Base-by-base conservation (phyloP, 805 yeast genomes). In the Candida methanosorbosa region DNA sequence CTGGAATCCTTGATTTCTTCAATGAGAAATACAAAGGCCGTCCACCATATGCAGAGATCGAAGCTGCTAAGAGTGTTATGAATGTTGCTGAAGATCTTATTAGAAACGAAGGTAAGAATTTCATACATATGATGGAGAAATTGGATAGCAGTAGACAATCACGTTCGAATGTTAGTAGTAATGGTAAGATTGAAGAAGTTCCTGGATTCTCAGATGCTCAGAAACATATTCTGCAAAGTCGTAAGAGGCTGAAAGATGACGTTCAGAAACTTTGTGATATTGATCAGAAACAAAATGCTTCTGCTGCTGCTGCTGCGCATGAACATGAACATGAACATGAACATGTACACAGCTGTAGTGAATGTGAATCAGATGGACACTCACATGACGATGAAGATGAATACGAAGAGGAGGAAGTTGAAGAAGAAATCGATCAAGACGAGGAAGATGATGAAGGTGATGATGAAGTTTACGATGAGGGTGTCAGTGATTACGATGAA, bases 31-130 rank as follows among this genome's bases (percentile, higher is more conserved):
- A 27, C 11, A 9, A 9, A 13, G 11, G 11, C 11, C 11, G 11
- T 11, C 23, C 23, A 9, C 23, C 11, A 21, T 21, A 9, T 11
- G 11, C 8, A 8, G 11, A 11, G 11, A 21, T 21, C 11, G n/a
- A n/a, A n/a, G n/a, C 27, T 15, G 6, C 15, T 9, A 9, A 9
- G 6, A 19, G 25, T 30, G 25, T 53, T 13, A 40, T 45, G 34
- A 43, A 79, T 4, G 71, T 87, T 29, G 92, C 95, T 1, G 94
- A 85, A 44, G 94, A 85, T 48, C 56, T 87, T 19, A 65, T 85
- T 45, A 74, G 73, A 44, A 79, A 78, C 49, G 84, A 81, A 41
- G 95, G 94, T n/a, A 70, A 71, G 42, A 72, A 77, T 28, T 83
- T 86, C 42, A 69, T 85, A 22, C 79, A 79, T 42, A 78, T 84